Percentiles rank a stretch among this genome's conserved stretches.
Evolutionary conservation across 179 eudicot species (phyloP).

Genomic region (Patellifolia procumbens): DNA sequence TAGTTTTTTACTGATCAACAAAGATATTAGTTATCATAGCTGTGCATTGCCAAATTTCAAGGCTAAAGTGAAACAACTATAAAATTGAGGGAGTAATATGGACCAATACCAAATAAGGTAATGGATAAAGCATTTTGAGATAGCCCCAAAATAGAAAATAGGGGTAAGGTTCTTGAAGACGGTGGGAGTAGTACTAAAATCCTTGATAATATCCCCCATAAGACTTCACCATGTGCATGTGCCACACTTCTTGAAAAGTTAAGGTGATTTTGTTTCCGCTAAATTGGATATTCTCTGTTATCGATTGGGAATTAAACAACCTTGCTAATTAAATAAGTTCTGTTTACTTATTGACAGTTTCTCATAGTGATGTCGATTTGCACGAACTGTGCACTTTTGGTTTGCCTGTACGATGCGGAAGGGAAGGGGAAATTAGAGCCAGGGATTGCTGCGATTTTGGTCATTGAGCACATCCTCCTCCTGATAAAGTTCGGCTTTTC

Average conservation of each 20-base stretch:
- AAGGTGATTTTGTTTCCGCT: neutral
- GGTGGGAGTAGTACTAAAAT: neutral
- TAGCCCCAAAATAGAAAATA: too few relatives aligned
- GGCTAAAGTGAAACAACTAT: too few relatives aligned
- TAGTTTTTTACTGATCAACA: too few relatives aligned
- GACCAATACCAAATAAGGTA: too few relatives aligned
- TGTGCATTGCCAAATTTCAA: too few relatives aligned
- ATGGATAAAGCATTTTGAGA: too few relatives aligned
- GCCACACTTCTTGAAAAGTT: neutral
- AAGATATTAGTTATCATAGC: too few relatives aligned
- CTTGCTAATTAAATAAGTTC: conserved; percentile 3
- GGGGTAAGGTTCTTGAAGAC: too few relatives aligned
- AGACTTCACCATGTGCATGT: neutral
- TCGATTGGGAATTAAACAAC: neutral
- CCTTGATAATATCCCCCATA: neutral
- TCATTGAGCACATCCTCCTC: conserved; percentile 82
- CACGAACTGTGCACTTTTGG: conserved; percentile 79
- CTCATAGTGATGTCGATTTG: conserved; percentile 81
- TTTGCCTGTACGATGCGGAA: conserved; percentile 79
- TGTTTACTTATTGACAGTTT: conserved; percentile 57
- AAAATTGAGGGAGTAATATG: too few relatives aligned
- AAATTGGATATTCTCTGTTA: neutral
- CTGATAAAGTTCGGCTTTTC: conserved; percentile 83
- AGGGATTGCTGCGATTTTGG: conserved; percentile 81
- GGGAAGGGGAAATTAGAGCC: conserved; percentile 92